A percentile compares a stretch with the other conserved stretches of the same genome.
Evolutionary conservation across 2,329 filamentous ascomycete species (phyloP).

Genomic region (Xylariomycetidae sp.): DNA sequence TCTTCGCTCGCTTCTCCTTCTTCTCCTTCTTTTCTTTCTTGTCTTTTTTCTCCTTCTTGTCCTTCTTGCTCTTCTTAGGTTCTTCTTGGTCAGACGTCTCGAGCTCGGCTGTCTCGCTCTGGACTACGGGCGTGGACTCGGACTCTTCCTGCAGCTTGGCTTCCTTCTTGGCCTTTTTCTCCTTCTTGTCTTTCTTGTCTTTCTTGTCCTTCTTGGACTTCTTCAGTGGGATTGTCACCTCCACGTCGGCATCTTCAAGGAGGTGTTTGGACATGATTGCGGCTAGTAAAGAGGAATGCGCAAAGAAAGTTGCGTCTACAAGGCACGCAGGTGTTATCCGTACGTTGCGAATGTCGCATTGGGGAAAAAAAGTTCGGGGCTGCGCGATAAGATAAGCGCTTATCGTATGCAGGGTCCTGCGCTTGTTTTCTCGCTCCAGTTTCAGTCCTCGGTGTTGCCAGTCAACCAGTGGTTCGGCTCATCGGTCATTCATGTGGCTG

Average conservation of each 20-base stretch:
- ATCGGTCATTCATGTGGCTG: no score
- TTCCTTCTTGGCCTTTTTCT: conserved; percentile 25
- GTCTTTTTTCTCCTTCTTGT: conserved; percentile 19
- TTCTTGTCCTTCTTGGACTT: conserved; percentile 35
- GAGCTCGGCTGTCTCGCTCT: no score
- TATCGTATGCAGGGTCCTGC: no score
- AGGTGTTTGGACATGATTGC: conserved; percentile 26
- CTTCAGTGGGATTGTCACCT: conserved; percentile 27
- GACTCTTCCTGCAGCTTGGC: conserved; percentile 15
- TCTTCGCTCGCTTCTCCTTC: conserved; percentile 20
- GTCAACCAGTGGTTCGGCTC: no score
- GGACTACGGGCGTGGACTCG: conserved; percentile 8
- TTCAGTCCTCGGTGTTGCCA: no score
- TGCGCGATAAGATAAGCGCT: no score
- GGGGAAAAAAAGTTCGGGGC: no score
- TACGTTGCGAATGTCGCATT: no score
- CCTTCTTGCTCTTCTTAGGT: conserved; percentile 23
- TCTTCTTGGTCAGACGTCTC: conserved; percentile 23
- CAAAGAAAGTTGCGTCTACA: no score
- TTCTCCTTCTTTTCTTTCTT: conserved; percentile 20
- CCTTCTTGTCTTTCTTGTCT: conserved; percentile 26
- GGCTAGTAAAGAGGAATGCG: no score
- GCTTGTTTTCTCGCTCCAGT: no score
- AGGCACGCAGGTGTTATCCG: no score
- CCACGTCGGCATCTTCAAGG: conserved; percentile 26